A percentile compares a stretch with the other conserved stretches of the same genome.
phyloP scores from a whole-genome alignment of 257 asterid genomes.

The Eustoma russellianum region DNA sequence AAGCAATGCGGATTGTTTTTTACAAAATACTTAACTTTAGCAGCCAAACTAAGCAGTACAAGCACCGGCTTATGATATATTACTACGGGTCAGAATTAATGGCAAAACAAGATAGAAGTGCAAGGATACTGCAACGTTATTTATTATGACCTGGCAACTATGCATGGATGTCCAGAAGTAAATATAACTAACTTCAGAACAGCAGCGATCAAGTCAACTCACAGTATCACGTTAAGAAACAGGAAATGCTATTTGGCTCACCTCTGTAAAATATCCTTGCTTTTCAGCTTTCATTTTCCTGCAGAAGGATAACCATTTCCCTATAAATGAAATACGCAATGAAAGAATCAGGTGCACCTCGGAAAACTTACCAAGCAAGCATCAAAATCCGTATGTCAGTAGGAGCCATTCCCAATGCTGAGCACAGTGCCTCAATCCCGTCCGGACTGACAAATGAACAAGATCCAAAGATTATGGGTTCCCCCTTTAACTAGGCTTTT shows the following conservation, averaged over 20 bases:
- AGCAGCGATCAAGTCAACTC: background rate
- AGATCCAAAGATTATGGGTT: background rate
- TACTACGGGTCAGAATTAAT: too few relatives aligned
- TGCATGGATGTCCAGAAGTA: too few relatives aligned
- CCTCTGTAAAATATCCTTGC: slow-evolving; percentile 93
- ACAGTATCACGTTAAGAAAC: slow-evolving; percentile 1
- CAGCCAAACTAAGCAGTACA: too few relatives aligned
- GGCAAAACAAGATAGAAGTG: too few relatives aligned
- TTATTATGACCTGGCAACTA: too few relatives aligned
- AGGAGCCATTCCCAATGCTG: slow-evolving; percentile 66
- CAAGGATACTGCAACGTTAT: too few relatives aligned
- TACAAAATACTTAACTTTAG: too few relatives aligned
- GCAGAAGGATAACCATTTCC: slow-evolving; percentile 19
- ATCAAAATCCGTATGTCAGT: slow-evolving; percentile 76
- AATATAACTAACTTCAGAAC: too few relatives aligned
- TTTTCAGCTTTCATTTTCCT: slow-evolving; percentile 93
- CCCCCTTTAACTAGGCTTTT: too few relatives aligned
- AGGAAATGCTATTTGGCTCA: slow-evolving; percentile 18
- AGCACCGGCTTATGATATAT: too few relatives aligned
- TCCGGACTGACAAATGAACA: slow-evolving; percentile 56
- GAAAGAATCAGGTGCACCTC: slow-evolving; percentile 5
- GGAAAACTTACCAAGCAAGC: slow-evolving; percentile 74
- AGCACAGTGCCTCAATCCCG: slow-evolving; percentile 79
- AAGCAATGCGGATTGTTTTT: too few relatives aligned
- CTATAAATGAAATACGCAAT: slow-evolving; percentile 7